These are phyloP conservation scores for Ilyonectria robusta DNA, from an alignment of 2,329 filamentous ascomycete genomes.

Conservation along the genomic window DNA sequence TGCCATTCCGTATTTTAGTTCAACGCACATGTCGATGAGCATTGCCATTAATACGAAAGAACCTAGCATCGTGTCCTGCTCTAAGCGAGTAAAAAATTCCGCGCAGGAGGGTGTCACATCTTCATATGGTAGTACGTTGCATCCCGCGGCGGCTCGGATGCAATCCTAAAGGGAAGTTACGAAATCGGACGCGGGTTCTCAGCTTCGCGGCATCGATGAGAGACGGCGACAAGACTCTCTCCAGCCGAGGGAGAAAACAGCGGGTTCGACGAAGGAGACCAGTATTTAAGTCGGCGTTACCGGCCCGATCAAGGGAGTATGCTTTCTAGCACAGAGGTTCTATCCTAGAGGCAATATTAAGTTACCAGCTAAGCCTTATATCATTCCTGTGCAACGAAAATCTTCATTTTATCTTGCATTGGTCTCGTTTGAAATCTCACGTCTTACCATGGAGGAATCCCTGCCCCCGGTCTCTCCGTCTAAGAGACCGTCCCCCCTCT, in stretches of 20 bases:
- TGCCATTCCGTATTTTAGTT: neutral
- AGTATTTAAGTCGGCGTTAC: neutral
- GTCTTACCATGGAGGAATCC: slow-evolving; percentile 23
- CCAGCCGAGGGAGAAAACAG: neutral
- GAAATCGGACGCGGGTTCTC: neutral
- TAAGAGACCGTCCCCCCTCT: slow-evolving; percentile 15
- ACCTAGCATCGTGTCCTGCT: neutral
- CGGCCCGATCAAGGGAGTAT: neutral
- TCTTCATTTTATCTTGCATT: neutral
- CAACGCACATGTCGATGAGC: neutral
- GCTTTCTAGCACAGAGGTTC: neutral
- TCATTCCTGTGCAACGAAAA: neutral
- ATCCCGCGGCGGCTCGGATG: neutral
- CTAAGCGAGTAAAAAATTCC: neutral
- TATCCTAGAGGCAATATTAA: neutral
- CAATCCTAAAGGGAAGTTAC: neutral
- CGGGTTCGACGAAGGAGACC: neutral
- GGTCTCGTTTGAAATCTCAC: neutral
- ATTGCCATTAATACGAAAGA: neutral
- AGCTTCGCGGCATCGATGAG: too few species aligned
- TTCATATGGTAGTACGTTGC: neutral
- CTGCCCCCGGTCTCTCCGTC: slow-evolving; percentile 23
- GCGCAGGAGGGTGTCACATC: neutral
- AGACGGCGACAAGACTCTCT: neutral
- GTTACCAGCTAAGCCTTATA: neutral